These are phyloP conservation scores for Uncinocarpus reesii DNA, from an alignment of 2,329 filamentous ascomycete genomes.

Conservation along the genomic window DNA sequence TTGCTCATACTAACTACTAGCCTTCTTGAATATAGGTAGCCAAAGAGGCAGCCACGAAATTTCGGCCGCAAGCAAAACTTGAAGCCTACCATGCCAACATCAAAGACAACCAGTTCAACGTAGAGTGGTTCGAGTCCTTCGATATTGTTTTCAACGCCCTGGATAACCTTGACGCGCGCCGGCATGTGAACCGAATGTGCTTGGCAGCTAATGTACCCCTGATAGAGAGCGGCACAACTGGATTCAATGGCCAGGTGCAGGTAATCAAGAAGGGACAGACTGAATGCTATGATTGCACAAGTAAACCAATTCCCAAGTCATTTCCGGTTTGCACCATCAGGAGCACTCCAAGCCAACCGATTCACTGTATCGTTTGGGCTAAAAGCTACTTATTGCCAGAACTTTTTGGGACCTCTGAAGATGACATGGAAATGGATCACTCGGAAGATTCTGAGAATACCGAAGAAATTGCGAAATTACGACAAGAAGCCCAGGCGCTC, in stretches of 20 bases:
- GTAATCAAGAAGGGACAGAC: slow-evolving; percentile 86
- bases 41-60: slow-evolving; percentile 78
- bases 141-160: slow-evolving; percentile 89
- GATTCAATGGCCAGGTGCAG: slow-evolving; percentile 95
- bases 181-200: slow-evolving; percentile 97
- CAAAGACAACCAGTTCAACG: slow-evolving; percentile 75
- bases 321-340: slow-evolving; percentile 96
- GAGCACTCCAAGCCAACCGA: slow-evolving; percentile 89
- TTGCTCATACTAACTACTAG: slow-evolving; percentile 18
- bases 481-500: slow-evolving; percentile 70
- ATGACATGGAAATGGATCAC: slow-evolving; percentile 70
- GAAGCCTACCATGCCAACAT: slow-evolving; percentile 90
- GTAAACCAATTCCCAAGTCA: slow-evolving; percentile 80
- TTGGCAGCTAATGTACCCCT: slow-evolving; percentile 79
- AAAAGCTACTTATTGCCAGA: slow-evolving; percentile 95
- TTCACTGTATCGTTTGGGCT: slow-evolving; percentile 97
- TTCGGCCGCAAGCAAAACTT: slow-evolving; percentile 81
- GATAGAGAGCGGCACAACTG: slow-evolving; percentile 93
- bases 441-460: slow-evolving; percentile 73
- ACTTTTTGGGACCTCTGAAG: slow-evolving; percentile 84
- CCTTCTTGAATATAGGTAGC: slow-evolving; percentile 54
- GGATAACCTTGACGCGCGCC: slow-evolving; percentile 85
- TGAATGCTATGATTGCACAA: slow-evolving; percentile 91
- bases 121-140: slow-evolving; percentile 79
- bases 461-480: slow-evolving; percentile 77